These are phyloP conservation scores for Jasminum sambac DNA, from an alignment of 257 asterid genomes.

Conservation along the genomic window DNA sequence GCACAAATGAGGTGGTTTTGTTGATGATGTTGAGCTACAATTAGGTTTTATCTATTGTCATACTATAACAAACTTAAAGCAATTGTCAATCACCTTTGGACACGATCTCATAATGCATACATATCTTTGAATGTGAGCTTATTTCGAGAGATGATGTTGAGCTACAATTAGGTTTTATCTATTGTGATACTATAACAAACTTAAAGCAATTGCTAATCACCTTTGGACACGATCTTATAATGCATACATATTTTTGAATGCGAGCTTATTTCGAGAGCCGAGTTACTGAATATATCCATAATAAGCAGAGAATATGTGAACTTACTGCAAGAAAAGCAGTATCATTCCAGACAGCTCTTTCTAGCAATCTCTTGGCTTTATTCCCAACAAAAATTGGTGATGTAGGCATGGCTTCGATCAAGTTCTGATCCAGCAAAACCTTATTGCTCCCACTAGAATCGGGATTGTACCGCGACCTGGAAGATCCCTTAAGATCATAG, in stretches of 20 bases:
- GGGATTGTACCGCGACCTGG: slow-evolving; percentile 85
- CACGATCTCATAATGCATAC: not conserved
- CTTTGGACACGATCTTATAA: not conserved
- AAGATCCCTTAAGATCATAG: slow-evolving; percentile 95
- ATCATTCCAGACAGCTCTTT: slow-evolving; percentile 98
- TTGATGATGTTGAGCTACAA: not conserved
- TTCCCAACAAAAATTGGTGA: slow-evolving; percentile 92
- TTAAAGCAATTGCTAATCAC: not conserved
- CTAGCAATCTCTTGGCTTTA: slow-evolving; percentile 79
- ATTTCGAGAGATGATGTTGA: not conserved
- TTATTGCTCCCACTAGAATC: slow-evolving; percentile 88
- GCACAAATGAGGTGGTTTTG: not conserved
- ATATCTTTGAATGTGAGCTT: no score
- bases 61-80: not conserved
- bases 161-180: not conserved
- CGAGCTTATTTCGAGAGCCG: not conserved
- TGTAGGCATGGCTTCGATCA: slow-evolving; percentile 97
- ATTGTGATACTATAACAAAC: not conserved
- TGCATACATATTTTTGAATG: not conserved
- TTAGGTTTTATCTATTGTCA: not conserved
- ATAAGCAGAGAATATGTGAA: slow-evolving; percentile 23
- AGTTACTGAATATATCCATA: not conserved
- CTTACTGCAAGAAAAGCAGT: slow-evolving; percentile 95
- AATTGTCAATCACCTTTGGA: not conserved
- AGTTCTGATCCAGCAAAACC: slow-evolving; percentile 90